Evolutionary conservation across 441 rosid species (phyloP).

Genomic region (Gossypium davidsonii): DNA sequence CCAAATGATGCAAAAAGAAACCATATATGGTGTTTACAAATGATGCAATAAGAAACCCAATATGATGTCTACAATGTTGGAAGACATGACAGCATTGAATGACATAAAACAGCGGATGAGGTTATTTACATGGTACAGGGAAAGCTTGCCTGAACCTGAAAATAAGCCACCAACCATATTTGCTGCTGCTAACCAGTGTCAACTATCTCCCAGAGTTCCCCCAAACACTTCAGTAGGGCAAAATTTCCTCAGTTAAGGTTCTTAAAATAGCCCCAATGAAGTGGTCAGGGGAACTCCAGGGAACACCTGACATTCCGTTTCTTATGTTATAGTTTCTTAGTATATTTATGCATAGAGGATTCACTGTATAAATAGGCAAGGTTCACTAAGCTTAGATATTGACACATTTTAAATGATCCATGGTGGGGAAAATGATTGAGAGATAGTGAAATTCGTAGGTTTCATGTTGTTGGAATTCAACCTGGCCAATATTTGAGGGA

Average conservation of each 20-base stretch:
- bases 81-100: background rate
- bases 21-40: background rate
- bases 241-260: slow-evolving; percentile 25
- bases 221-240: slow-evolving; percentile 39
- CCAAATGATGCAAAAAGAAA: no score
- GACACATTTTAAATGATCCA: background rate
- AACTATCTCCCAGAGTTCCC: slow-evolving; percentile 31
- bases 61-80: background rate
- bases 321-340: background rate
- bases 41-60: background rate
- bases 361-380: background rate
- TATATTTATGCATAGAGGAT: background rate
- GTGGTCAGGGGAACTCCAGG: slow-evolving; percentile 46
- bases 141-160: background rate
- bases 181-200: background rate
- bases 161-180: background rate
- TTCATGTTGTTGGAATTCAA: slow-evolving; percentile 12
- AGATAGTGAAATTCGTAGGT: background rate
- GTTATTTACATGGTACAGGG: background rate
- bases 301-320: slow-evolving; percentile 17
- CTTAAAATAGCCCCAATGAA: slow-evolving; percentile 31
- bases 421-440: background rate
- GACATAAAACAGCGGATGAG: background rate
- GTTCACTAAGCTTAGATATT: background rate
- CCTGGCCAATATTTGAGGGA: slow-evolving; percentile 17